Percentiles rank a stretch among this genome's conserved stretches.
Evolutionary conservation across 768 basidiomycete species (phyloP).

Genomic region (Pisolithus microcarpus): DNA sequence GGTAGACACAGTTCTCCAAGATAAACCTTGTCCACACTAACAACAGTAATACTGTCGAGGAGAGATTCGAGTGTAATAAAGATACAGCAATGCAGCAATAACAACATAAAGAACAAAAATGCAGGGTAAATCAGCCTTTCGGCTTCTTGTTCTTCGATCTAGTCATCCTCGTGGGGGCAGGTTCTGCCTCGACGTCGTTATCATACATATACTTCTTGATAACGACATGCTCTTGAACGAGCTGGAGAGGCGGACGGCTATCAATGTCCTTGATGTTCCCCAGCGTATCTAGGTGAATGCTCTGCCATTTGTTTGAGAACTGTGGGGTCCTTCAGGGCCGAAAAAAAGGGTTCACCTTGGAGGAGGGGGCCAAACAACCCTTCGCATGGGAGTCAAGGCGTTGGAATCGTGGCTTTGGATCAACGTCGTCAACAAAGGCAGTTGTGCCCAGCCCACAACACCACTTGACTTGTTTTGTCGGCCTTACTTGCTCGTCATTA

Average conservation of each 20-base stretch:
- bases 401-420: slow-evolving; percentile 41
- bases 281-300: slow-evolving; percentile 55
- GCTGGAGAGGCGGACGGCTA: slow-evolving; percentile 42
- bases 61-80: slow-evolving; percentile 16
- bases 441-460: slow-evolving; percentile 58
- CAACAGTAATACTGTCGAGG: not conserved
- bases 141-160: slow-evolving; percentile 50
- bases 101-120: slow-evolving; percentile 8
- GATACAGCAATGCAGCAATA: slow-evolving; percentile 26
- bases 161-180: slow-evolving; percentile 40
- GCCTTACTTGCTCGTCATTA: slow-evolving; percentile 21
- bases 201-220: slow-evolving; percentile 81
- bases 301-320: slow-evolving; percentile 30
- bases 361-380: slow-evolving; percentile 60
- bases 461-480: slow-evolving; percentile 68
- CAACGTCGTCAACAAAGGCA: slow-evolving; percentile 56
- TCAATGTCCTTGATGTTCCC: slow-evolving; percentile 63
- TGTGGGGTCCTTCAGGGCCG: not conserved
- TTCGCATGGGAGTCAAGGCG: slow-evolving; percentile 38
- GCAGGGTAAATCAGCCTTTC: slow-evolving; percentile 22
- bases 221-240: slow-evolving; percentile 57
- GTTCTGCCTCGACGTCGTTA: slow-evolving; percentile 45
- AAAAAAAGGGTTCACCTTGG: slow-evolving; percentile 49
- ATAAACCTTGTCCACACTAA: not conserved
- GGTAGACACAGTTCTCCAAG: not conserved